These are phyloP conservation scores for Orychophragmus violaceus DNA, from an alignment of 345 rosid genomes.

Conservation along the genomic window DNA sequence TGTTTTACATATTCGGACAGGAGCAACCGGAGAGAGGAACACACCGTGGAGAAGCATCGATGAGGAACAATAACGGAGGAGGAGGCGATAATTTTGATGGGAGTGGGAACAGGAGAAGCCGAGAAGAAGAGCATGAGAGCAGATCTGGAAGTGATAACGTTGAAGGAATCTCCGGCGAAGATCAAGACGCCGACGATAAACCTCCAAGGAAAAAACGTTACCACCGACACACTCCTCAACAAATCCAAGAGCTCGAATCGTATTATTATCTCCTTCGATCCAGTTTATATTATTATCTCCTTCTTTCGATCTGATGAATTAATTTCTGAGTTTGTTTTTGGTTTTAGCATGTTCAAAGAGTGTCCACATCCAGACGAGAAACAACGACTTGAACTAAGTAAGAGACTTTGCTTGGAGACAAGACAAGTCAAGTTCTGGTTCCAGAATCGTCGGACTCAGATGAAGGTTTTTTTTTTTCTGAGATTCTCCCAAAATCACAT, in stretches of 20 bases:
- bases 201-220: constrained; percentile 91
- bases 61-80: constrained; percentile 25
- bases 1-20: neutral
- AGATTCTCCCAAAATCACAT: too few relatives aligned
- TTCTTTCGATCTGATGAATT: neutral
- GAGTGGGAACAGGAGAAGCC: constrained; percentile 37
- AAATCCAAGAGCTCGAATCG: constrained; percentile 96
- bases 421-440: constrained; percentile 96
- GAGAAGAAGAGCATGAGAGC: constrained; percentile 67
- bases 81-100: constrained; percentile 39
- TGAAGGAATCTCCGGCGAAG: constrained; percentile 94
- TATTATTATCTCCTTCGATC: too few relatives aligned
- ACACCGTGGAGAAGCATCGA: constrained; percentile 28
- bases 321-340: too few relatives aligned
- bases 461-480: too few relatives aligned
- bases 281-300: neutral
- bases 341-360: too few relatives aligned
- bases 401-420: constrained; percentile 72
- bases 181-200: constrained; percentile 77
- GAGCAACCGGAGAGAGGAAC: constrained; percentile 44
- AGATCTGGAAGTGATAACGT: constrained; percentile 99
- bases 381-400: too few relatives aligned
- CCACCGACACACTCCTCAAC: constrained; percentile 99
- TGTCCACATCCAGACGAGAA: too few relatives aligned
- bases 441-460: constrained; percentile 81